These are phyloP conservation scores for Polysphondylium violaceum DNA, from an alignment of 78 protist species.

Conservation along the genomic window DNA sequence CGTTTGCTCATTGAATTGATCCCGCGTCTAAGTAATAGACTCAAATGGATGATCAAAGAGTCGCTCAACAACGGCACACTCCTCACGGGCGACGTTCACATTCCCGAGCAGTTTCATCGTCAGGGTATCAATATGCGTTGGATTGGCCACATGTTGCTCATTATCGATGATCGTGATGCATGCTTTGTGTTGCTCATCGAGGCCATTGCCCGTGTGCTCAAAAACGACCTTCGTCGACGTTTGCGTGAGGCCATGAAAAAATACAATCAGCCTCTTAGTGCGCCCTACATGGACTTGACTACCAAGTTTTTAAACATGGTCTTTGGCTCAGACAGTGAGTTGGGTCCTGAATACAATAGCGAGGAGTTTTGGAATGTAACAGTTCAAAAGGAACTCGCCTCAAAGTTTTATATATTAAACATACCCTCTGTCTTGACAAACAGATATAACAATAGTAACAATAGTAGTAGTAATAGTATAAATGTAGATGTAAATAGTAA, in stretches of 20 bases:
- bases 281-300: conserved; percentile 68
- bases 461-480: not conserved
- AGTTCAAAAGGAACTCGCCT: conserved; percentile 36
- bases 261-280: conserved; percentile 56
- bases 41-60: conserved; percentile 67
- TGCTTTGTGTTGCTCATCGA: conserved; percentile 73
- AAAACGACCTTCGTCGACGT: conserved; percentile 63
- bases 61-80: conserved; percentile 48
- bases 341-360: conserved; percentile 47
- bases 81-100: conserved; percentile 48
- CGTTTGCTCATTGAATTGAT: conserved; percentile 33
- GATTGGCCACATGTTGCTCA: conserved; percentile 73
- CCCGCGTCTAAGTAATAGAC: conserved; percentile 30
- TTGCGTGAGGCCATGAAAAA: conserved; percentile 71
- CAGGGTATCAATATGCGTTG: conserved; percentile 80
- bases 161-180: conserved; percentile 68
- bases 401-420: conserved; percentile 55
- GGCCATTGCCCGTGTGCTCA: conserved; percentile 77
- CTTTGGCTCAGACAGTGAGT: conserved; percentile 10
- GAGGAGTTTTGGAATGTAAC: conserved; percentile 69
- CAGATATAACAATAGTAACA: not conserved
- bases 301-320: conserved; percentile 77
- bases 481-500: conserved; percentile 10
- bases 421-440: conserved; percentile 16
- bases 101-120: conserved; percentile 72